Evolutionary conservation across 495 filamentous ascomycete genomes (phyloP), one percentile per base, ranked within the genome.

Genomic region (Hypoxylon fragiforme): DNA sequence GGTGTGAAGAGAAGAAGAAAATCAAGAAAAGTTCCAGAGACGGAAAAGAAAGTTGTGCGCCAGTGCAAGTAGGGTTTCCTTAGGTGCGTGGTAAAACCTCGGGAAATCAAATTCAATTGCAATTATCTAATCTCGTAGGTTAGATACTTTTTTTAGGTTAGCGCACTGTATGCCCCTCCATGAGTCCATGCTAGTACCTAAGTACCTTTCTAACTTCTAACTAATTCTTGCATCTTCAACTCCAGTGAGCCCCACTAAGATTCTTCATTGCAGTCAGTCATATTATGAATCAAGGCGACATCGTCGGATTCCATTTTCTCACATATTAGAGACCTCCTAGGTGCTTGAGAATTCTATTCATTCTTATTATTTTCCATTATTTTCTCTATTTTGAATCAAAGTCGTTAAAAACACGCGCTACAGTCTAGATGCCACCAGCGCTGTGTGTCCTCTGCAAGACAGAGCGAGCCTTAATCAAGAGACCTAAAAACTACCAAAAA

Each of bases 401-500:
- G n/a, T n/a, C n/a, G n/a, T n/a, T n/a, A n/a, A n/a, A n/a, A n/a
- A n/a, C n/a, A n/a, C n/a, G n/a, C n/a, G n/a, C n/a, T n/a, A n/a
- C n/a, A n/a, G n/a, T n/a, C n/a, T 56, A 39, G 6, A 83, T 83
- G 80, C 69, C 78, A 24, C 79, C 78, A 12, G 63, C 67, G 11
- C 76, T 78, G 9, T 98, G 94, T 69, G 82, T 81, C 38, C 73
- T 85, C 58, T 98, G 94, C 75, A 80, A 87, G 44, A 77, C 77
- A 18, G 74, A 85, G 49, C 81, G 92, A 50, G 92, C 94, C 5
- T 76, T 95, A 19, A 95, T 98, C 54, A 87, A 96, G 49, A 85
- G 94, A 13, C 92, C 94, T 4, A 97, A 97, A 67, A 95, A 96
- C 71, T 80, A 91, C 59, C 81, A 91, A 50, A 95, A 95, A 63